These are phyloP conservation scores for Suillus tomentosus DNA, from an alignment of 768 basidiomycete genomes.

Conservation along the genomic window DNA sequence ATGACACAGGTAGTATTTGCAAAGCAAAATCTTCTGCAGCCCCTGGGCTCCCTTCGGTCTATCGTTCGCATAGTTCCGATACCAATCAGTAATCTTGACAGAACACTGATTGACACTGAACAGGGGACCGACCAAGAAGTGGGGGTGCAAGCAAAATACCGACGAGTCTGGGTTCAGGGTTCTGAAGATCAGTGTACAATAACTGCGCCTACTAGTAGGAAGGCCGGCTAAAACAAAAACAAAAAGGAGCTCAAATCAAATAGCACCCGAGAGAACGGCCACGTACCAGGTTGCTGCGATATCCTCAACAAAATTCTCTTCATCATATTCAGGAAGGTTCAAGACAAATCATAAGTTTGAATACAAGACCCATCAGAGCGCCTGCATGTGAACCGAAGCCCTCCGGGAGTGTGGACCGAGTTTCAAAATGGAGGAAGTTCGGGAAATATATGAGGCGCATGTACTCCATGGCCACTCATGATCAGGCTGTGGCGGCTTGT, in stretches of 20 bases:
- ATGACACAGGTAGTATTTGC: not conserved
- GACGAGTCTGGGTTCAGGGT: not conserved
- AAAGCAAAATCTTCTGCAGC: not conserved
- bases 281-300: not conserved
- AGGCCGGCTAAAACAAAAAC: not conserved
- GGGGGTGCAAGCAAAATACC: not conserved
- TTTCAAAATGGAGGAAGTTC: not conserved
- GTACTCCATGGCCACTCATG: not conserved
- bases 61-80: not conserved
- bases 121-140: not conserved
- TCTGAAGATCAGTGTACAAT: not conserved
- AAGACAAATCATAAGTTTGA: not conserved
- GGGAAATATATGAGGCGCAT: not conserved
- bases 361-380: not conserved
- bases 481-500: not conserved
- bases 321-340: not conserved
- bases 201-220: not conserved
- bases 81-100: not conserved
- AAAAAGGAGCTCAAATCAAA: not conserved
- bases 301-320: not conserved
- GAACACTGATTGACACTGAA: not conserved
- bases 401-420: conserved; percentile 1
- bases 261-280: not conserved
- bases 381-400: not conserved
- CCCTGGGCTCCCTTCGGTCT: not conserved